A percentile compares a stretch with the other conserved stretches of the same genome.
These are phyloP conservation scores for Blastomyces parvus DNA, from an alignment of 2,329 filamentous ascomycete species.

Conservation along the genomic window DNA sequence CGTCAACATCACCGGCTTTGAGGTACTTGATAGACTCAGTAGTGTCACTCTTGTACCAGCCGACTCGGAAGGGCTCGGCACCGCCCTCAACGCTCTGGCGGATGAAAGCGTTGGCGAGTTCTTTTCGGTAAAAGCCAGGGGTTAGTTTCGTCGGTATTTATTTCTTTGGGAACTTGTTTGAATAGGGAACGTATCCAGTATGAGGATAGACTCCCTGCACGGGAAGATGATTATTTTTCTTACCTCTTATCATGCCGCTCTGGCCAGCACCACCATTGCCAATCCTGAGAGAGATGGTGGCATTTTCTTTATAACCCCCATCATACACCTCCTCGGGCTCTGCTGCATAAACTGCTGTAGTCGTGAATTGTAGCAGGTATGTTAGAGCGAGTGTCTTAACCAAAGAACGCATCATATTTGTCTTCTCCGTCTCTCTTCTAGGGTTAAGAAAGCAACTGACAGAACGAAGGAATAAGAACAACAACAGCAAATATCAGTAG, in stretches of 20 bases:
- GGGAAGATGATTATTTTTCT: not conserved
- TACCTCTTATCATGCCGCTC: slow-evolving; percentile 24
- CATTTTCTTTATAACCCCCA: not conserved
- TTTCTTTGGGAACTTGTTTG: not conserved
- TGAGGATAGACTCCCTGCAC: not conserved
- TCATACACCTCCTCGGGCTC: slow-evolving; percentile 3
- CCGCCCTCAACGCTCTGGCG: slow-evolving; percentile 22
- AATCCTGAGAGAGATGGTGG: slow-evolving; percentile 20
- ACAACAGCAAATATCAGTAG: not conserved
- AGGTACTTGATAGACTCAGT: slow-evolving; percentile 40
- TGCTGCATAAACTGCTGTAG: not conserved
- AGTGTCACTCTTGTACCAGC: slow-evolving; percentile 41
- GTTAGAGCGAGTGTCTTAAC: not conserved
- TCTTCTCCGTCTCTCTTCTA: not conserved
- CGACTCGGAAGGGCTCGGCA: slow-evolving; percentile 32
- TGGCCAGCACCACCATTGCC: slow-evolving; percentile 30
- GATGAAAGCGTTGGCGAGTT: slow-evolving; percentile 34
- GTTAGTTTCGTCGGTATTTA: not conserved
- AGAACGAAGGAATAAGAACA: not conserved
- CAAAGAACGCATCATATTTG: not conserved
- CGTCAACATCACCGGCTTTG: slow-evolving; percentile 31
- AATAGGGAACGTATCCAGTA: not conserved
- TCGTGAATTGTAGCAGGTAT: not conserved
- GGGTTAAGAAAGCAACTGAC: not conserved
- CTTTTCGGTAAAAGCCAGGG: slow-evolving; percentile 16